These are phyloP conservation scores for Dryas octopetala DNA, from an alignment of 306 rosid species.

Conservation along the genomic window DNA sequence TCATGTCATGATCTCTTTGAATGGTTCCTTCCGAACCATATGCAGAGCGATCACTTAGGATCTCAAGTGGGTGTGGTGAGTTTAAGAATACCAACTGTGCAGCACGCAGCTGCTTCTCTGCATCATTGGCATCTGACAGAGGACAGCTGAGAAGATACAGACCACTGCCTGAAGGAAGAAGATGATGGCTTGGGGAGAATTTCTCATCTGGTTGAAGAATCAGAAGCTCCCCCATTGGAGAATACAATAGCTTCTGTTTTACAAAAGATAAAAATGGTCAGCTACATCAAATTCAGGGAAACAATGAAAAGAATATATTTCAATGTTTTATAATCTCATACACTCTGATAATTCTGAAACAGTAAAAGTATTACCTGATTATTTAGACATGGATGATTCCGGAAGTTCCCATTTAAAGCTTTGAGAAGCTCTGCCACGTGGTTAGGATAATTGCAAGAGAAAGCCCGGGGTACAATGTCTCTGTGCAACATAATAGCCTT, in stretches of 20 bases:
- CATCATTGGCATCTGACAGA: constrained; percentile 38
- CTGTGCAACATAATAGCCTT: constrained; percentile 85
- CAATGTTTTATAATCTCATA: neutral
- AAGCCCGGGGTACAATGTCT: constrained; percentile 94
- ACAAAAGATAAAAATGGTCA: constrained; percentile 18
- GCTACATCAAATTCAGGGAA: constrained; percentile 4
- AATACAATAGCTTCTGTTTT: constrained; percentile 65
- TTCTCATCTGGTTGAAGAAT: constrained; percentile 91
- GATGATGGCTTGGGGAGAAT: constrained; percentile 81
- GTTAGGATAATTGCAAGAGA: constrained; percentile 88
- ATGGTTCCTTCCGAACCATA: constrained; percentile 83
- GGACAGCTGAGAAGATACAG: constrained; percentile 61
- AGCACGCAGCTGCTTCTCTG: constrained; percentile 63
- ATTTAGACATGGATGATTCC: constrained; percentile 84
- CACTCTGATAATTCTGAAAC: neutral
- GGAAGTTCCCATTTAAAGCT: constrained; percentile 78
- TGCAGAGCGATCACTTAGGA: constrained; percentile 73
- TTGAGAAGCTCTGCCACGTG: constrained; percentile 82
- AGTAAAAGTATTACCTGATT: constrained; percentile 52
- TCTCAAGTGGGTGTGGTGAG: constrained; percentile 97
- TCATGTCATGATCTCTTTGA: constrained; percentile 93
- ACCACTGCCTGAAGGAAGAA: constrained; percentile 87
- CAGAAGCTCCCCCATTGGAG: constrained; percentile 89
- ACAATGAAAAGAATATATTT: neutral
- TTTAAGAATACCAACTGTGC: constrained; percentile 68